Base-by-base conservation (phyloP, 2,329 filamentous ascomycete genomes). In the Fusarium odoratissimum region DNA sequence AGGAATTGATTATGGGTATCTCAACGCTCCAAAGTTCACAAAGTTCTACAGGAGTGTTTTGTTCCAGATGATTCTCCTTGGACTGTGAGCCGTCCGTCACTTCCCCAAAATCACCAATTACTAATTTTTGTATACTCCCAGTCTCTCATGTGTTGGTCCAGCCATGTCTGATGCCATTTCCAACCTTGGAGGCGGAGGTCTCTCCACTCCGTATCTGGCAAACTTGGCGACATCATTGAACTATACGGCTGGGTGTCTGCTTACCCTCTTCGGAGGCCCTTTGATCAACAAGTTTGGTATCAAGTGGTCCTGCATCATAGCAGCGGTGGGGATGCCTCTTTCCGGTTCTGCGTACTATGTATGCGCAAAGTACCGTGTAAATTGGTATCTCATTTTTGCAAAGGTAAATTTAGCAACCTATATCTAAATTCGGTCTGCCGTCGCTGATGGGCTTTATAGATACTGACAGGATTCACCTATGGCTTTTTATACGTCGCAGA, bases 251-350 rank as follows among this genome's bases (percentile, higher is more conserved):
- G 60, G 54, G 6, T 42, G 60, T 25, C 3, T 60, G 9, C 16
- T 63, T 4, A 60, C 54, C 21, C 60, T 63, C 2, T 60, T 60
- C 4, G 42, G 60, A 4, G 54, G 60, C 1, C 60, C 54, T 0
- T 48, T 63, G 30, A 60, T 63, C 3, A 48, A 63, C 11, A 48
- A 63, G 19, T 23, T 63, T 2, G 60, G 54, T 5, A 63, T 63
- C 14, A 63, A 60, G 28, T 63, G 60, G 60, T 60, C 60, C 4
- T 60, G 60, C n/a, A 31, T 48, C 3, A 62, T 48, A 12, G 42
- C 60, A 4, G 60, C 41, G 6, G 60, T 62, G 8, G 52, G 52
- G 8, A 62, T 62, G 60, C 60, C 60, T 16, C 60, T 62, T 30
- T 48, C 44, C 1, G 60, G 60, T 4, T 62, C 60, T 33, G 60